phyloP scores from a whole-genome alignment of 148 eudicot species.

The Salicornia ramosissima region DNA sequence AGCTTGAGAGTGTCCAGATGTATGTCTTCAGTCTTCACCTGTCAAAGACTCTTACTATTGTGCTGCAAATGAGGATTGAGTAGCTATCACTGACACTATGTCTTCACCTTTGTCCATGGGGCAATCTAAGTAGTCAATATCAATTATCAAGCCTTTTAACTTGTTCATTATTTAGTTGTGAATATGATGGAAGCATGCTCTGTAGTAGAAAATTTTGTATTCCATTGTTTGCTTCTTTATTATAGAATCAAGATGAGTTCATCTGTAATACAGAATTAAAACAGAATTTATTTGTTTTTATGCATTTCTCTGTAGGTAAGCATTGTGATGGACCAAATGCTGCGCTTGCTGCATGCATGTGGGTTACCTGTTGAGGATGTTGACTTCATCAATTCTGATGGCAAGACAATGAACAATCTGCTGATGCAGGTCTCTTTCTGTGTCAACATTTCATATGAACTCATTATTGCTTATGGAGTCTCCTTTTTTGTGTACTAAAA shows the following conservation, averaged over 20 bases:
- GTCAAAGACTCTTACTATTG: too few relatives aligned
- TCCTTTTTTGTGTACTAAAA: background rate
- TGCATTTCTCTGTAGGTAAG: slow-evolving; percentile 44
- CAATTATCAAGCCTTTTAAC: background rate
- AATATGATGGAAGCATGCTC: background rate
- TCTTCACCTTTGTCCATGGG: background rate
- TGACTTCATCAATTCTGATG: slow-evolving; percentile 95
- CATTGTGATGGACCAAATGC: slow-evolving; percentile 98
- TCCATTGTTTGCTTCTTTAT: background rate
- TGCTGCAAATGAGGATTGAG: too few relatives aligned
- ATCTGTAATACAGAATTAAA: too few relatives aligned
- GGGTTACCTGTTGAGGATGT: slow-evolving; percentile 92
- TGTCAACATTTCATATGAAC: background rate
- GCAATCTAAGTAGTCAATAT: background rate
- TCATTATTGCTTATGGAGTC: background rate
- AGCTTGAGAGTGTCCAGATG: too few relatives aligned
- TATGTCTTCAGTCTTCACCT: too few relatives aligned
- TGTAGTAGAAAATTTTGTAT: background rate
- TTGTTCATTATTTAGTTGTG: background rate
- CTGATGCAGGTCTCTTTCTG: slow-evolving; percentile 65
- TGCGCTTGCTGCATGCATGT: slow-evolving; percentile 88
- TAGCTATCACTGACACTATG: too few relatives aligned
- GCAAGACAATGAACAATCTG: slow-evolving; percentile 83
- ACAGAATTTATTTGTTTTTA: too few relatives aligned
- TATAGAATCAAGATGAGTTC: background rate